phyloP scores from a whole-genome alignment of 1,284 basidiomycete genomes.

The Rhodotorula sp. region DNA sequence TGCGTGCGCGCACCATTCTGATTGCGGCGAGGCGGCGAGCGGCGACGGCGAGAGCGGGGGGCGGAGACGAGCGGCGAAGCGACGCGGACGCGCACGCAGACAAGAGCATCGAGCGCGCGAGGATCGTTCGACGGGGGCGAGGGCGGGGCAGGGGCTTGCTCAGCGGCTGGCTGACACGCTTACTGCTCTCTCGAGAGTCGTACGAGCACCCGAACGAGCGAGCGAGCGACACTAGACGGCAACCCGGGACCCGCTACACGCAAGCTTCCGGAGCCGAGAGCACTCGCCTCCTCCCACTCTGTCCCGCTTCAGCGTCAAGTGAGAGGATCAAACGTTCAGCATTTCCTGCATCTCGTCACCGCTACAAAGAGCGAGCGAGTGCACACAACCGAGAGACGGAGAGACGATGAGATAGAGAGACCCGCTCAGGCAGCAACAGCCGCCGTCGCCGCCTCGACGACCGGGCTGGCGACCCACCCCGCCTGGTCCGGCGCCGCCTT shows the following conservation, averaged over 20 bases:
- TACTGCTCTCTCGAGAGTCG: too few relatives aligned
- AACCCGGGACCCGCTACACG: neutral
- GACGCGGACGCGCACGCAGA: neutral
- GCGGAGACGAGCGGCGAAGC: neutral
- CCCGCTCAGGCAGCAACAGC: neutral
- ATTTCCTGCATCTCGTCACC: too few relatives aligned
- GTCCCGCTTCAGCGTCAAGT: too few relatives aligned
- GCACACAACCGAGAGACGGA: neutral
- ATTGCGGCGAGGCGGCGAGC: slow-evolving; percentile 35
- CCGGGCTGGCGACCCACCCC: neutral
- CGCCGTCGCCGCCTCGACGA: slow-evolving; percentile 12
- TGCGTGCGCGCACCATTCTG: slow-evolving; percentile 26
- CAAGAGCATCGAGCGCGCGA: neutral
- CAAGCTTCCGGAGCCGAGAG: neutral
- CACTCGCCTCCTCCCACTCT: neutral
- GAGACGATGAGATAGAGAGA: neutral
- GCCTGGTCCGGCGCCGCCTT: neutral
- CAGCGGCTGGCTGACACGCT: too few relatives aligned
- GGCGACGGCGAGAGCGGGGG: slow-evolving; percentile 17
- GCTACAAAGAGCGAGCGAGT: neutral
- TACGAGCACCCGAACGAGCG: neutral
- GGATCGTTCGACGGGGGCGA: neutral
- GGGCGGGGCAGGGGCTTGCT: neutral
- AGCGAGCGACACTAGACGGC: neutral
- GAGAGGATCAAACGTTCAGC: too few relatives aligned